Percentiles rank a stretch among this genome's conserved stretches.
phyloP scores from a whole-genome alignment of 2,329 filamentous ascomycete species.

The Clonostachys chloroleuca region DNA sequence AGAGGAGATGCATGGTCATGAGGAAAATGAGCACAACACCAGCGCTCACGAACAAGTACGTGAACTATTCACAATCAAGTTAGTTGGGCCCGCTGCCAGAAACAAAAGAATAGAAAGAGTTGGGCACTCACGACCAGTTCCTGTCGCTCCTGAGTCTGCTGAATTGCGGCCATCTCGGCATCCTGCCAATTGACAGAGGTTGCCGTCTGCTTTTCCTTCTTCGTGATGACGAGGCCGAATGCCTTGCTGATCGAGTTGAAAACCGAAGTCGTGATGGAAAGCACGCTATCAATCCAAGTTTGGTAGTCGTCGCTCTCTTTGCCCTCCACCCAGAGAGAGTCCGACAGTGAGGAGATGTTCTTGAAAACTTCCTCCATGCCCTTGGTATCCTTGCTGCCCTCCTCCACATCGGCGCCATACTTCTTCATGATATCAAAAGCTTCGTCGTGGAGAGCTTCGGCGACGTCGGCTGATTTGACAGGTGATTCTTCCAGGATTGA shows the following conservation, averaged over 20 bases:
- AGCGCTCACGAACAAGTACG: slow-evolving; percentile 19
- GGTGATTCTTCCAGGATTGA: neutral
- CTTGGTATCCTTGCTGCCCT: neutral
- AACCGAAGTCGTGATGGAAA: slow-evolving; percentile 11
- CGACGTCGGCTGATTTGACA: neutral
- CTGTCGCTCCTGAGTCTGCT: neutral
- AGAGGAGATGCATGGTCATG: slow-evolving; percentile 18
- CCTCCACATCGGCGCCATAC: neutral
- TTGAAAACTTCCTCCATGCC: neutral
- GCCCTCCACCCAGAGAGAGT: neutral
- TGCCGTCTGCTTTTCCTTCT: neutral
- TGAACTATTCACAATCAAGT: slow-evolving; percentile 14
- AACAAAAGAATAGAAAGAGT: slow-evolving; percentile 7
- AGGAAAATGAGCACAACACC: slow-evolving; percentile 23
- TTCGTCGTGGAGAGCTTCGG: neutral
- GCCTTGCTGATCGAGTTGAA: slow-evolving; percentile 6
- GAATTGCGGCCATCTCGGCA: slow-evolving; percentile 8
- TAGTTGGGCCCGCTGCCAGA: too few species aligned
- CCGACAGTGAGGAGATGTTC: neutral
- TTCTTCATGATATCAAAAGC: neutral
- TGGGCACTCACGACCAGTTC: slow-evolving; percentile 9
- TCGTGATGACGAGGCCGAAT: slow-evolving; percentile 1
- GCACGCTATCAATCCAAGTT: slow-evolving; percentile 34
- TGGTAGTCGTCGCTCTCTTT: slow-evolving; percentile 23
- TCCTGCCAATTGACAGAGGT: slow-evolving; percentile 9